These are phyloP conservation scores for Eucalyptus pauciflora DNA, from an alignment of 345 rosid genomes.

Conservation along the genomic window DNA sequence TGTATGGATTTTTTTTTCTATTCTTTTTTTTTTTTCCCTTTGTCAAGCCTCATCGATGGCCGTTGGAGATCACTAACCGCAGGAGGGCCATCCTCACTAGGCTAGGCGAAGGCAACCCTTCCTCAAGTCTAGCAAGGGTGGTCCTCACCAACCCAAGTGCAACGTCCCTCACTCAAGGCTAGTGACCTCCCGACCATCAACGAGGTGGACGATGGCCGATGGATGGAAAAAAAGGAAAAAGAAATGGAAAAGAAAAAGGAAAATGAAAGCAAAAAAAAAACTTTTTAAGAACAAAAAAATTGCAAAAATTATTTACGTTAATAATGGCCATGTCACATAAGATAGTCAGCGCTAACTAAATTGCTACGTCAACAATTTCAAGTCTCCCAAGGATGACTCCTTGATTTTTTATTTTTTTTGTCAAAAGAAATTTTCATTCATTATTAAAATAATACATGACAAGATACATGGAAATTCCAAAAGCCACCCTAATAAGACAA, in stretches of 20 bases:
- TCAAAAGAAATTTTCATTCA: no score
- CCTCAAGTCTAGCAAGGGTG: fast-evolving
- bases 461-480: no score
- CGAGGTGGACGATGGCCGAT: fast-evolving
- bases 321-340: fast-evolving
- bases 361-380: not conserved
- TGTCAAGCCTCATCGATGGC: fast-evolving
- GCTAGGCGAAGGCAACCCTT: not conserved
- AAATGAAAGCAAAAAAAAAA: no score
- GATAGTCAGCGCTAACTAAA: fast-evolving
- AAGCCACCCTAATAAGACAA: no score
- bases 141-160: not conserved
- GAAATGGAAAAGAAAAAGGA: no score
- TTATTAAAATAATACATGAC: no score
- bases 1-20: no score
- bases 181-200: fast-evolving
- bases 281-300: no score
- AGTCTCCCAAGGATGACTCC: not conserved
- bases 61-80: fast-evolving
- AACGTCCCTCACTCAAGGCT: fast-evolving
- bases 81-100: fast-evolving
- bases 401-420: no score
- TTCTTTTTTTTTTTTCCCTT: no score
- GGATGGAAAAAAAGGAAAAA: not conserved
- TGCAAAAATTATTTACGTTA: not conserved